A percentile compares a stretch with the other conserved stretches of the same genome.
Evolutionary conservation across 2,329 filamentous ascomycete species (phyloP).

Genomic region (Pseudocercospora cruenta): DNA sequence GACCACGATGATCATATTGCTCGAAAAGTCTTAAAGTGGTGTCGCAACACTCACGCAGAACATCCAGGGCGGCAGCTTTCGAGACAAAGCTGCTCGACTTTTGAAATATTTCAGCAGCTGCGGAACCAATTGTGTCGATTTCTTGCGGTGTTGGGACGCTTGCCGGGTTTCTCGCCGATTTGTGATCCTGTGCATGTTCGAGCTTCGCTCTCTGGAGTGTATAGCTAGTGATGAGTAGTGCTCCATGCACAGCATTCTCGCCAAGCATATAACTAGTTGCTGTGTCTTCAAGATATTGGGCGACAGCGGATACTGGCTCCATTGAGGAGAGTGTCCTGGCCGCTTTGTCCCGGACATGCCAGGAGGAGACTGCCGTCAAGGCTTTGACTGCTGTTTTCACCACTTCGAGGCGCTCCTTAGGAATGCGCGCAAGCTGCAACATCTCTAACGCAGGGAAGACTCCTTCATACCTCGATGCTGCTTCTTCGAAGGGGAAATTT

Average conservation of each 20-base stretch:
- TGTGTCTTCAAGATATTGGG: background rate
- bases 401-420: conserved; percentile 57
- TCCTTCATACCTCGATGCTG: conserved; percentile 56
- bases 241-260: conserved; percentile 41
- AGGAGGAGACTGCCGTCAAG: conserved; percentile 70
- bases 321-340: conserved; percentile 65
- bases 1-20: background rate
- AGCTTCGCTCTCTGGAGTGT: background rate
- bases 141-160: background rate
- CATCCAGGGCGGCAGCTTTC: conserved; percentile 33
- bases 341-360: conserved; percentile 82
- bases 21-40: background rate
- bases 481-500: conserved; percentile 19
- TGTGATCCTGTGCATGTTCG: background rate
- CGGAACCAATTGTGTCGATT: background rate
- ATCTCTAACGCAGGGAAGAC: conserved; percentile 86
- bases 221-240: conserved; percentile 37
- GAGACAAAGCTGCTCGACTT: conserved; percentile 38
- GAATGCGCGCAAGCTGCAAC: conserved; percentile 71
- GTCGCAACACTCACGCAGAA: conserved; percentile 12
- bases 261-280: conserved; percentile 20
- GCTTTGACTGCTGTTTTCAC: conserved; percentile 63
- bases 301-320: conserved; percentile 12
- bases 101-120: conserved; percentile 17
- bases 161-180: background rate